A percentile compares a stretch with the other conserved stretches of the same genome.
phyloP scores from a whole-genome alignment of 345 rosid species.

The Jatropha curcas region DNA sequence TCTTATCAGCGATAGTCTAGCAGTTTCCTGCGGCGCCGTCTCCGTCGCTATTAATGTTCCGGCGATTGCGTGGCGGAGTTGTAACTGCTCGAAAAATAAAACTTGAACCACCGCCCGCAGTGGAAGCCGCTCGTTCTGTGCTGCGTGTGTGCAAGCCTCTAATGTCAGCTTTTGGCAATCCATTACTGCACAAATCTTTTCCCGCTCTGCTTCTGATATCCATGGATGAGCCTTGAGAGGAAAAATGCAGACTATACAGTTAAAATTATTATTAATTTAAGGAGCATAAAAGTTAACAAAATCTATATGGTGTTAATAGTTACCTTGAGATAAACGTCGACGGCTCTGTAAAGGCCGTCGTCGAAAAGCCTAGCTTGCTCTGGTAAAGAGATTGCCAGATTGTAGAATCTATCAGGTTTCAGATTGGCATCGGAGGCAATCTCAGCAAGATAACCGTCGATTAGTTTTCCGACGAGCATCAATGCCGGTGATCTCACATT shows the following conservation, averaged over 20 bases:
- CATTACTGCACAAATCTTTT: constrained; percentile 76
- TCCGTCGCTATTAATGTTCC: constrained; percentile 76
- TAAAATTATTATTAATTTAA: no score
- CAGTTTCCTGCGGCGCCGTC: constrained; percentile 41
- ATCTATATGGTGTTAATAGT: not conserved
- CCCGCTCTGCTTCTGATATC: constrained; percentile 78
- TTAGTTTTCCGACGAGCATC: constrained; percentile 85
- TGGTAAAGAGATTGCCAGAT: constrained; percentile 69
- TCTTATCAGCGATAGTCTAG: constrained; percentile 39
- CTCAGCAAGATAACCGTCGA: constrained; percentile 90
- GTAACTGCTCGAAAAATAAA: constrained; percentile 92
- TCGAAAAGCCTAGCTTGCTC: constrained; percentile 86
- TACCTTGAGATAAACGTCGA: constrained; percentile 94
- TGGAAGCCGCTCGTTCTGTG: constrained; percentile 95
- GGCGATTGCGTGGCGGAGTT: constrained; percentile 87
- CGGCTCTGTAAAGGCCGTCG: constrained; percentile 97
- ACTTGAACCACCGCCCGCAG: constrained; percentile 94
- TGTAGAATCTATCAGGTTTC: constrained; percentile 72
- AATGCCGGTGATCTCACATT: constrained; percentile 46
- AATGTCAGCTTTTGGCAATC: constrained; percentile 92
- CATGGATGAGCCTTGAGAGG: constrained; percentile 80
- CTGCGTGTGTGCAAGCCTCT: constrained; percentile 99
- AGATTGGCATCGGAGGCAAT: constrained; percentile 91
- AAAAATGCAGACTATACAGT: not conserved
- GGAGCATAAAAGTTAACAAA: no score